phyloP scores from a whole-genome alignment of 2,329 filamentous ascomycete species.

The Aspergillus melleus region DNA sequence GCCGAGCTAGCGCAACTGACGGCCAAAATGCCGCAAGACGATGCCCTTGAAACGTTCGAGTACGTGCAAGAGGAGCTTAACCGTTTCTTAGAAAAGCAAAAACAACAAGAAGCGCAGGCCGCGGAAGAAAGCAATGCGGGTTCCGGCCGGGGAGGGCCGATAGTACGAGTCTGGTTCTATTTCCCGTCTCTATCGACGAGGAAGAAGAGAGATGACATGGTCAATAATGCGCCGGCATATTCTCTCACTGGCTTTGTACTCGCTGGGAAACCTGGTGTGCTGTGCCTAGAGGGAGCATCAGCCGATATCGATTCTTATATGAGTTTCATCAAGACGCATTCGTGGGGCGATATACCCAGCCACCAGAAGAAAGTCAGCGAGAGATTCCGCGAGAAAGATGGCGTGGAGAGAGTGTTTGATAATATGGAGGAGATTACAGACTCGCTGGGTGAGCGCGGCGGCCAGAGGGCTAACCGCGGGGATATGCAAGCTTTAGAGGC shows the following conservation, averaged over 20 bases:
- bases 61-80: constrained; percentile 39
- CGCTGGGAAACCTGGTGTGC: constrained; percentile 58
- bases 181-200: constrained; percentile 63
- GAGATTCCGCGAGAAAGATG: constrained; percentile 46
- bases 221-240: constrained; percentile 55
- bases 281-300: constrained; percentile 41
- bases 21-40: constrained; percentile 42
- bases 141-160: constrained; percentile 15
- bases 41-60: constrained; percentile 50
- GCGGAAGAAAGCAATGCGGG: neutral
- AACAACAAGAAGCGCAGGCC: constrained; percentile 14
- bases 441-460: constrained; percentile 32
- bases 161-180: constrained; percentile 63
- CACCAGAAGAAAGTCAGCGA: constrained; percentile 65
- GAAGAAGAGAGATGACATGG: constrained; percentile 58
- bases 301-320: constrained; percentile 58
- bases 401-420: constrained; percentile 26
- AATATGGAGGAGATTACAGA: constrained; percentile 38
- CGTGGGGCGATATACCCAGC: constrained; percentile 62
- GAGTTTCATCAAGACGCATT: constrained; percentile 64
- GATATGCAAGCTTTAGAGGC: constrained; percentile 38
- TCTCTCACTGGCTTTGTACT: constrained; percentile 59
- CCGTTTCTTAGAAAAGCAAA: constrained; percentile 25
- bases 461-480: constrained; percentile 33
- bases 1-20: constrained; percentile 45